Base-by-base conservation (phyloP, 1,139 yeast genomes). In the Sugiyamaella grinbergsii region DNA sequence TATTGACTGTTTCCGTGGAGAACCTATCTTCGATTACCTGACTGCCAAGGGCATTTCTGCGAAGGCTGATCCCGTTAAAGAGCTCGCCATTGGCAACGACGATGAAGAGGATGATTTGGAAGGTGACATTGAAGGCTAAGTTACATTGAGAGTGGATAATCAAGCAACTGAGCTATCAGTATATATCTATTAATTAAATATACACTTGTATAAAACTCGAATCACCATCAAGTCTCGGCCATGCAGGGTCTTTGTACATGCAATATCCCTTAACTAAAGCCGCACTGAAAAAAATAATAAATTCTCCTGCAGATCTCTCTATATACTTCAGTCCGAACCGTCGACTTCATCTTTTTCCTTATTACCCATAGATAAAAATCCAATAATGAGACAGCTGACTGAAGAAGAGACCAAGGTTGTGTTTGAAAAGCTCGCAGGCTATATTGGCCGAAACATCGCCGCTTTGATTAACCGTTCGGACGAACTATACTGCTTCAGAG, bases 341-440 rank as follows among this genome's bases (percentile, higher is more conserved):
- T 26, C 29, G 11, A 8, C 8, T 26, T 26, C 29, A 26, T 26
- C 34, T 31, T 23, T 8, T 8, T 23, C 26, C 8, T 8, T 23
- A 23, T 23, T 8, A 8, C 26, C 26, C 8, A 23, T 8, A 5
- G 26, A 23, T 3, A 4, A 29, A 6, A 29, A 11, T 10, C 32
- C n/a, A 20, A 36, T n/a, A 36, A 93, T 93, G 98, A 85, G 98
- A 77, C 89, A 93, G 49, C 79, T 93, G 60, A 93, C 98, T 58
- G 98, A 93, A 70, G 96, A 89, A 70, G 99, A 93, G 69, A 93
- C 98, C 40, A 89, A 87, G 68, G 94, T 86, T 26, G 96, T 93
- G 42, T 93, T 93, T 69, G 98, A 93, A 68, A 93, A 93, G 71
- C 81, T 93, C 52, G 97, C 98, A 56, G 93, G 87, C 69, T 94